These are phyloP conservation scores for Malassezia sympodialis DNA, from an alignment of 1,284 basidiomycete genomes.

Conservation along the genomic window DNA sequence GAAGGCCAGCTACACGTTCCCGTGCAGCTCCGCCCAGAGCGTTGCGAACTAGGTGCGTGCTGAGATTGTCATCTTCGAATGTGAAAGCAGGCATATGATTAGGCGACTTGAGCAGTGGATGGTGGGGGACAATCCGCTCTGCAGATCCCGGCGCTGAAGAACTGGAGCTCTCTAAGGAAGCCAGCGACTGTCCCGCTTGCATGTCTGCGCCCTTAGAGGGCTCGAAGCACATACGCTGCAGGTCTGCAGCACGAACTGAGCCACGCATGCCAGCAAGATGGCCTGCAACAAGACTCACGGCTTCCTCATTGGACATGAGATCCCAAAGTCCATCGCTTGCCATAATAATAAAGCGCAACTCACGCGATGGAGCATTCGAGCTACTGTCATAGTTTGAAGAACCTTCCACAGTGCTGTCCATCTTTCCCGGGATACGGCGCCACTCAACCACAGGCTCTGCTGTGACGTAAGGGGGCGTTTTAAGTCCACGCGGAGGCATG, in stretches of 20 bases:
- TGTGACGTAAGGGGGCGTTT: slow-evolving; percentile 75
- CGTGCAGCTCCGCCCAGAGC: slow-evolving; percentile 79
- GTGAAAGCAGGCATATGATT: slow-evolving; percentile 29
- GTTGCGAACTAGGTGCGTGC: slow-evolving; percentile 85
- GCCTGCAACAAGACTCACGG: slow-evolving; percentile 62
- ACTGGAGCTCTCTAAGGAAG: background rate
- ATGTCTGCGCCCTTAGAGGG: slow-evolving; percentile 11
- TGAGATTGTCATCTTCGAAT: slow-evolving; percentile 64
- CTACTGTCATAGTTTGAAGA: background rate
- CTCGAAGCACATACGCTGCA: slow-evolving; percentile 34
- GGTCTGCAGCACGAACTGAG: slow-evolving; percentile 26
- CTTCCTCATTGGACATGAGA: slow-evolving; percentile 83
- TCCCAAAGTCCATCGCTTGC: slow-evolving; percentile 96
- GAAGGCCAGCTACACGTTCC: slow-evolving; percentile 57
- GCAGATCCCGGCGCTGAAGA: background rate
- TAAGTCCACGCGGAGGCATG: slow-evolving; percentile 29
- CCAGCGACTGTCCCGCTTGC: slow-evolving; percentile 39
- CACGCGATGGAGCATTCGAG: slow-evolving; percentile 17
- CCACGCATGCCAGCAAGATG: slow-evolving; percentile 41
- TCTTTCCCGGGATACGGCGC: slow-evolving; percentile 7
- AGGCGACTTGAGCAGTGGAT: slow-evolving; percentile 36
- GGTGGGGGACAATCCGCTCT: slow-evolving; percentile 11
- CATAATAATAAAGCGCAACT: slow-evolving; percentile 57
- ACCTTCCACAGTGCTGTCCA: background rate
- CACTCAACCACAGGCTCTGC: slow-evolving; percentile 60